Percentiles rank a stretch among this genome's conserved stretches.
Evolutionary conservation across 2,329 filamentous ascomycete species (phyloP).

Genomic region (Lizonia empirigonia): DNA sequence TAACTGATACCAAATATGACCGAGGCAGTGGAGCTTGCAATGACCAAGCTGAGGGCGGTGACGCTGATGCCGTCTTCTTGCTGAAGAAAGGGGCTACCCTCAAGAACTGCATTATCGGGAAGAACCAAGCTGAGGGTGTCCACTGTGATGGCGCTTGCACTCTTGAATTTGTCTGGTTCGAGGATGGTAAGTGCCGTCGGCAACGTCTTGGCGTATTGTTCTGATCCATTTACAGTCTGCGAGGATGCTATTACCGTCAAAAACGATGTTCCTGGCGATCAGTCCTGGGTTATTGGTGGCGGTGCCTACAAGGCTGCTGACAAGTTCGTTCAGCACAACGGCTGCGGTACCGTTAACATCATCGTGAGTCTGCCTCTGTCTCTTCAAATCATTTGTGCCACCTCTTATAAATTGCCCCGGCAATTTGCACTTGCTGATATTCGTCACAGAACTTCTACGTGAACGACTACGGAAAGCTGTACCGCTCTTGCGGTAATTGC

Average conservation of each 20-base stretch:
- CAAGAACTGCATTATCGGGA: constrained; percentile 59
- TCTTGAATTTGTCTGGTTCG: constrained; percentile 52
- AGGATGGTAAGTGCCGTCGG: constrained; percentile 18
- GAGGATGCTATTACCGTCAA: constrained; percentile 43
- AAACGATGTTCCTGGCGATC: constrained; percentile 27
- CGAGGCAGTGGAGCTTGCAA: constrained; percentile 26
- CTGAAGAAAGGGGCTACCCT: constrained; percentile 55
- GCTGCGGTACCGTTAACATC: constrained; percentile 42
- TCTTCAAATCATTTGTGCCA: neutral
- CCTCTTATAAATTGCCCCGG: neutral
- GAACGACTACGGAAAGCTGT: constrained; percentile 43
- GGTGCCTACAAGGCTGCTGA: constrained; percentile 41
- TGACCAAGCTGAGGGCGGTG: constrained; percentile 23
- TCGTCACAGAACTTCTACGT: constrained; percentile 25
- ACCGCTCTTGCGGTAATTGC: constrained; percentile 52
- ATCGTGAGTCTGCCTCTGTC: constrained; percentile 5
- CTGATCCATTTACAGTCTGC: constrained; percentile 32
- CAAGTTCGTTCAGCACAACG: constrained; percentile 49
- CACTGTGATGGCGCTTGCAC: constrained; percentile 56
- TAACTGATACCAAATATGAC: constrained; percentile 25
- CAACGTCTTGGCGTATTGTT: neutral
- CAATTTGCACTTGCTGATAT: neutral
- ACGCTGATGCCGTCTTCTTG: constrained; percentile 56
- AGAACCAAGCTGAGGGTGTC: constrained; percentile 56
- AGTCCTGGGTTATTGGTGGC: constrained; percentile 46